Base-by-base conservation (phyloP, 352 stramenopile species). In the Globisporangium cylindrosporum region DNA sequence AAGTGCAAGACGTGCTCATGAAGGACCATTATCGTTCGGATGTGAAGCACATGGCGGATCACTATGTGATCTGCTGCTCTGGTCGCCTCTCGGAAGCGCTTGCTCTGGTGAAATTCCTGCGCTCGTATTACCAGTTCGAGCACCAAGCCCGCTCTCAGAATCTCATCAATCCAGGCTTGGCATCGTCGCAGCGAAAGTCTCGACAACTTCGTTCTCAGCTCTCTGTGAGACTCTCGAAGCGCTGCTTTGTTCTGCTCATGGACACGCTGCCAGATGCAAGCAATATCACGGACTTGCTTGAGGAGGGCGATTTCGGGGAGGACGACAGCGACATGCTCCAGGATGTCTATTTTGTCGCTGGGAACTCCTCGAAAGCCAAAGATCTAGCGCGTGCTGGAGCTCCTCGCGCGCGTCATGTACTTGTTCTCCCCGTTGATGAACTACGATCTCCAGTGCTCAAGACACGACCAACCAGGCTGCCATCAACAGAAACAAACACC, bases 51-150 rank as follows among this genome's bases (percentile, higher is more conserved):
- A 58, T 68, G 24, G 67, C 62, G 2, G 55, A 58, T 20, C 77
- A 84, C 61, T 82, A 74, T 38, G 68, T 82, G 14, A 74, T 79
- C 54, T 84, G 51, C 54, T 82, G 51, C 46, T 57, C 58, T 0
- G 67, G 57, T 12, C 10, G n/a, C 6, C 22, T 76, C 14, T 22
- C 9, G 5, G 69, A 74, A 20, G 53, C 58, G 9, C 49, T 74
- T 10, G n/a, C 25, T 8, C 41, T 74, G 9, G 57, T 74, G 12
- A 36, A 55, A 1, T 68, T 56, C 22, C 64, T 74, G 59, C 51
- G 64, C 3, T 38, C 9, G 1, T 74, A 68, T 3, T 57, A 60
- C 25, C 64, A 68, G 59, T 53, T 36, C 46, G 64, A 72, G 7
- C 43, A 60, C 15, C 8, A 68, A 43, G 27, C 6, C 10, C 43